Evolutionary conservation across 2,329 filamentous ascomycete species (phyloP).

Genomic region (Stachybotrys echinatus): DNA sequence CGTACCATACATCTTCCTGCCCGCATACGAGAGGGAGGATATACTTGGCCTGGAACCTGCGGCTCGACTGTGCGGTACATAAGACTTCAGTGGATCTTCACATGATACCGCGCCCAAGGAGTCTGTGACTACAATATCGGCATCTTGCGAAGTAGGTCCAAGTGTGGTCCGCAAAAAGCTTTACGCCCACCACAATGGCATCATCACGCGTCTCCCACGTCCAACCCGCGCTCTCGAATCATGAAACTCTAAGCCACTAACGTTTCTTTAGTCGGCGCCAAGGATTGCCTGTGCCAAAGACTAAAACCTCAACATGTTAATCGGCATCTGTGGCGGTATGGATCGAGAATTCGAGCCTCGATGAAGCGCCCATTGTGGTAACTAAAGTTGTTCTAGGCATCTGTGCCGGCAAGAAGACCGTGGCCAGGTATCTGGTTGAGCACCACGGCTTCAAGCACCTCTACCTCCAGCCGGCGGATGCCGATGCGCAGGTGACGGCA

Average conservation of each 20-base stretch:
- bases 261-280: too few relatives aligned
- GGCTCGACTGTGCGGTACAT: too few relatives aligned
- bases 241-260: not conserved
- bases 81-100: too few relatives aligned
- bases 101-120: too few relatives aligned
- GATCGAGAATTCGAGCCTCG: conserved; percentile 1
- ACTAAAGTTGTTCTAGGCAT: conserved; percentile 56
- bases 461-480: conserved; percentile 38
- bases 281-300: too few relatives aligned
- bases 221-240: not conserved
- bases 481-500: conserved; percentile 1
- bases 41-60: too few relatives aligned
- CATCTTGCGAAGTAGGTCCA: too few relatives aligned
- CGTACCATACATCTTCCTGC: too few relatives aligned
- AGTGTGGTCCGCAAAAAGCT: not conserved
- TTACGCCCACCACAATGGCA: not conserved
- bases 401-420: conserved; percentile 86
- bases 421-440: conserved; percentile 81
- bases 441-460: conserved; percentile 78
- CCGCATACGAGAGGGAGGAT: too few relatives aligned
- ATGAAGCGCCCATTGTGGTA: not conserved
- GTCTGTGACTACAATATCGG: too few relatives aligned
- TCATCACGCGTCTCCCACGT: not conserved
- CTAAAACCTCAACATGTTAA: conserved; percentile 66
- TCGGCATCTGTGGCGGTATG: conserved; percentile 70